phyloP scores from a whole-genome alignment of 345 rosid genomes.

The Gossypium bickii region DNA sequence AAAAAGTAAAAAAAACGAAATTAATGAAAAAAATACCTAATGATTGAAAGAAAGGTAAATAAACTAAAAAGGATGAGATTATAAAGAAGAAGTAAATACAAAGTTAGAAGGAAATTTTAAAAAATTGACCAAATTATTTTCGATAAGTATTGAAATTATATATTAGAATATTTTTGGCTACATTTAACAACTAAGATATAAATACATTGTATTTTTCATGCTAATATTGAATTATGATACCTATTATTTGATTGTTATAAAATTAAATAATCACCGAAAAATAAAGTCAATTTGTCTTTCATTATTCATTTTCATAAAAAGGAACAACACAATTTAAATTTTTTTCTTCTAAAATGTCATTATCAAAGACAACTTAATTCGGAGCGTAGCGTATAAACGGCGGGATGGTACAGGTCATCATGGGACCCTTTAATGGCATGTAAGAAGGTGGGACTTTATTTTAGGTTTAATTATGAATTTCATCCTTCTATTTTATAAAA shows the following conservation, averaged over 20 bases:
- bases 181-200: neutral
- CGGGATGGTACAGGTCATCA: neutral
- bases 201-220: neutral
- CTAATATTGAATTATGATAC: neutral
- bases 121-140: too few relatives aligned
- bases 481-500: too few relatives aligned
- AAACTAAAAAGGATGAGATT: too few relatives aligned
- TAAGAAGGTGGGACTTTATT: neutral
- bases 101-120: too few relatives aligned
- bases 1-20: too few relatives aligned
- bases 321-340: neutral
- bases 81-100: too few relatives aligned
- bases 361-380: neutral
- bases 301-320: neutral
- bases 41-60: too few relatives aligned
- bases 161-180: neutral
- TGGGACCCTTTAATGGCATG: slow-evolving; percentile 13
- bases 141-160: too few relatives aligned
- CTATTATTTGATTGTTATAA: neutral
- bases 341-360: neutral
- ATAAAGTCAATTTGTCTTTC: neutral
- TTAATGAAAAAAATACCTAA: too few relatives aligned
- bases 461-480: too few relatives aligned
- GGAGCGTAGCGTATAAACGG: neutral
- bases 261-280: slow-evolving; percentile 5